Evolutionary conservation across 495 filamentous ascomycete species (phyloP).

Genomic region (Trichoderma erinaceum): DNA sequence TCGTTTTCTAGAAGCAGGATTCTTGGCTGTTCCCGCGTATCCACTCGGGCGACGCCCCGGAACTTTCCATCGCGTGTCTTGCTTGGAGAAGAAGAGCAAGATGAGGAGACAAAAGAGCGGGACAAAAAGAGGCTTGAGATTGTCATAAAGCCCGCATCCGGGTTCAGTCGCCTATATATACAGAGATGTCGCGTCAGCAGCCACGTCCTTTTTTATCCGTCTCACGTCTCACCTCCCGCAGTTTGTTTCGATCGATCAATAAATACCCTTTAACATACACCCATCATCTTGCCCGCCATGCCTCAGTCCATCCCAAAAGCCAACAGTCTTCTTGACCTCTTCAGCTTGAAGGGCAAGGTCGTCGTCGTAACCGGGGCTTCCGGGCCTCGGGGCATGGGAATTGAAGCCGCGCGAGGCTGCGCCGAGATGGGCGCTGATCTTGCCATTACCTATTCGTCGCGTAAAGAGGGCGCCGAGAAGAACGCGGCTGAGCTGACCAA

Average conservation of each 20-base stretch:
- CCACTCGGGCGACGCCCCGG: not conserved
- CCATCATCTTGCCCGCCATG: constrained; percentile 20
- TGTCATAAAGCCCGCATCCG: not conserved
- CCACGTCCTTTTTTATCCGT: not conserved
- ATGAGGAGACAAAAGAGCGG: not conserved
- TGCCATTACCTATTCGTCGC: constrained; percentile 43
- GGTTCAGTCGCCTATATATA: not conserved
- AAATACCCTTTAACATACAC: not conserved
- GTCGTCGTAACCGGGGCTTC: constrained; percentile 48
- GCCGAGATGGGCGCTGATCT: constrained; percentile 47
- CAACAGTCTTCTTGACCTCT: constrained; percentile 33
- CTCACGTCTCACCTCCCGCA: not conserved
- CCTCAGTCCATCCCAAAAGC: constrained; percentile 29
- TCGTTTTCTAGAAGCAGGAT: not conserved
- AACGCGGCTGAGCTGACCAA: constrained; percentile 47
- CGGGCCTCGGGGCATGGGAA: constrained; percentile 47
- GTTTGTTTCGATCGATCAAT: constrained; percentile 14
- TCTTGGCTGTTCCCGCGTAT: not conserved
- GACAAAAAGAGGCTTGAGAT: not conserved
- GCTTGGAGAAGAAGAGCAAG: not conserved
- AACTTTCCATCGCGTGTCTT: not conserved
- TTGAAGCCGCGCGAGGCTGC: constrained; percentile 41
- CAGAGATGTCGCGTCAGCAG: not conserved
- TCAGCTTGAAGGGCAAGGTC: constrained; percentile 50
- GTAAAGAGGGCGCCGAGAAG: constrained; percentile 49